Evolutionary conservation across 2,329 filamentous ascomycete genomes (phyloP), one percentile per base, ranked within the genome.

Genomic region (Aureobasidium uvarum): DNA sequence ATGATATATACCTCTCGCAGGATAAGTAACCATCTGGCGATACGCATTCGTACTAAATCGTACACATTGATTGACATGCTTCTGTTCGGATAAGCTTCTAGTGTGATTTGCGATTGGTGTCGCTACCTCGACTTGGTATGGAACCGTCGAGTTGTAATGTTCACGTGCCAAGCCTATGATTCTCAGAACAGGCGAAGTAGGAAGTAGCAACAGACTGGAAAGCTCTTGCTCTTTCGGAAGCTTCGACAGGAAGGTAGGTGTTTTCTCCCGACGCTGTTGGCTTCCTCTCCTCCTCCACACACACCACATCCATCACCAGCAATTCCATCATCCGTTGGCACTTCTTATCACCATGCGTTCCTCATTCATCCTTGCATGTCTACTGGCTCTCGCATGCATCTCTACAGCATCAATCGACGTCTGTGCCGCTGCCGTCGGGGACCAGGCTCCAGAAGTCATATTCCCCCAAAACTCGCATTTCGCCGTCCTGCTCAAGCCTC

Each of bases 281-380:
- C 25, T 13, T 31, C 25, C 25, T 8, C 14, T 46, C n/a, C 18
- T 48, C 31, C n/a, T 23, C 11, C 23, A 60, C 1, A 48, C 38
- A 39, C 8, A 16, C 20, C 41, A 20, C 55, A 45, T 45, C 31
- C 41, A 60, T 60, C 56, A 38, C n/a, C 43, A 45, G 25, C 38
- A 31, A 31, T 20, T 23, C 18, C 25, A 46, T 60, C 25, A 23
- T 48, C 20, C 41, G 31, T 23, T 41, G 38, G 41, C 31, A 60
- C 41, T 25, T 60, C 28, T 56, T 55, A 56, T 64, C 65, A 55
- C 16, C 28, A 67, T 67, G 66, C 66, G 55, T 65, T 56, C 58
- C 45, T 46, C 46, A 33, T 51, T 41, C 41, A 23, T 67, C 48
- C 23, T 67, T 36, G 46, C 66, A 6, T 62, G 50, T n/a, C 1